These are phyloP conservation scores for Lepidium africanum DNA, from an alignment of 345 rosid species.

Conservation along the genomic window DNA sequence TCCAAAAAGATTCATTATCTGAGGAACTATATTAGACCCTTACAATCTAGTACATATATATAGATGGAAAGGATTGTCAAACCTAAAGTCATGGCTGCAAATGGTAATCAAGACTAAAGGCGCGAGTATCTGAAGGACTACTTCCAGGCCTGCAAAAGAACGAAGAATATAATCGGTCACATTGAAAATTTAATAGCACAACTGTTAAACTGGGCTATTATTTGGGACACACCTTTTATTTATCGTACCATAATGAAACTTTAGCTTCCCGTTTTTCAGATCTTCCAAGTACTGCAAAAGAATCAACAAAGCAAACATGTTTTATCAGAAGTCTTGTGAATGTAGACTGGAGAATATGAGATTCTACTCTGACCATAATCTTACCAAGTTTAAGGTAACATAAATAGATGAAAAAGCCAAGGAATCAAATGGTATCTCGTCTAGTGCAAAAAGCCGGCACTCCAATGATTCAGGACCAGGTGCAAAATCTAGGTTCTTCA, in stretches of 20 bases:
- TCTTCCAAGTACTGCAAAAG: conserved; percentile 71
- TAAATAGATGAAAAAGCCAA: conserved; percentile 89
- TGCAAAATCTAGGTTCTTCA: conserved; percentile 69
- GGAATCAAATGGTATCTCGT: conserved; percentile 83
- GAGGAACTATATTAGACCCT: background rate
- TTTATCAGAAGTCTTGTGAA: background rate
- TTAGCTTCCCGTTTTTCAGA: conserved; percentile 48
- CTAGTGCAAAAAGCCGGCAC: conserved; percentile 70
- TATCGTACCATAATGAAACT: conserved; percentile 86
- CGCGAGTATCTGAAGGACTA: conserved; percentile 77
- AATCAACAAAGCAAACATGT: background rate
- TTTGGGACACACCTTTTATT: conserved; percentile 55
- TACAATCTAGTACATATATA: background rate
- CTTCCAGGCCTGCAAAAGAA: conserved; percentile 69
- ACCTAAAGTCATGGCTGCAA: conserved; percentile 44
- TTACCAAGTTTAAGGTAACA: conserved; percentile 78
- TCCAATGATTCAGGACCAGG: conserved; percentile 95
- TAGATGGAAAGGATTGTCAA: background rate
- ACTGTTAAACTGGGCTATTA: background rate
- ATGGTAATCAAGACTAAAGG: conserved; percentile 74
- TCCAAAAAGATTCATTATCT: background rate
- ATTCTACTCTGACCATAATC: conserved; percentile 2
- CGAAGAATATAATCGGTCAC: no score
- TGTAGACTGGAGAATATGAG: background rate
- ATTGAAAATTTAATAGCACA: background rate